These are phyloP conservation scores for Nemania sp. DNA, from an alignment of 2,329 filamentous ascomycete species.

Conservation along the genomic window DNA sequence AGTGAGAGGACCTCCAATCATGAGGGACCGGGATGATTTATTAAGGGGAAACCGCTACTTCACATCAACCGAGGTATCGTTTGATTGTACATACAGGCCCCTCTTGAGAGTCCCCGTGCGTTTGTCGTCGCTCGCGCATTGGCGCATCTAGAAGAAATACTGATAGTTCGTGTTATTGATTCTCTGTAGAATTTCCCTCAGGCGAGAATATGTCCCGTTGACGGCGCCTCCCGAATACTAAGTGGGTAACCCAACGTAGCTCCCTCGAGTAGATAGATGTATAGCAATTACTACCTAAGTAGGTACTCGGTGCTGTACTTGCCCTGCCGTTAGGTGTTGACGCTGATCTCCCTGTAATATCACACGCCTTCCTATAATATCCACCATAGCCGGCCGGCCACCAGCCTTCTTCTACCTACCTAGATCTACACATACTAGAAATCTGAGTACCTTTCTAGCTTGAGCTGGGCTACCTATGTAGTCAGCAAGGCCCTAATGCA, in stretches of 20 bases:
- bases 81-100: background rate
- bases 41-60: background rate
- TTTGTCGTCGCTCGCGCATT: background rate
- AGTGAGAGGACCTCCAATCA: background rate
- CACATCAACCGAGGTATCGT: background rate
- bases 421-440: no score
- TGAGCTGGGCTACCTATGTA: no score
- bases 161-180: no score
- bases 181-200: background rate
- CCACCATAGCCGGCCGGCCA: background rate
- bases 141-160: no score
- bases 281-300: background rate
- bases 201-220: background rate
- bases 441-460: slow-evolving; percentile 8
- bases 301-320: slow-evolving; percentile 5
- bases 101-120: background rate
- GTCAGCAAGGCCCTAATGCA: slow-evolving; percentile 5
- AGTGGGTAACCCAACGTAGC: background rate
- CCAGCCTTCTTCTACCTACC: slow-evolving; percentile 1
- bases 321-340: background rate
- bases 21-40: background rate
- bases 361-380: slow-evolving; percentile 3
- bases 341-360: slow-evolving; percentile 1
- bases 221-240: background rate
- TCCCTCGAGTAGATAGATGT: slow-evolving; percentile 8